Conservation (phyloP, 139 green algal genomes). For the Ettlia oleoabundans region DNA sequence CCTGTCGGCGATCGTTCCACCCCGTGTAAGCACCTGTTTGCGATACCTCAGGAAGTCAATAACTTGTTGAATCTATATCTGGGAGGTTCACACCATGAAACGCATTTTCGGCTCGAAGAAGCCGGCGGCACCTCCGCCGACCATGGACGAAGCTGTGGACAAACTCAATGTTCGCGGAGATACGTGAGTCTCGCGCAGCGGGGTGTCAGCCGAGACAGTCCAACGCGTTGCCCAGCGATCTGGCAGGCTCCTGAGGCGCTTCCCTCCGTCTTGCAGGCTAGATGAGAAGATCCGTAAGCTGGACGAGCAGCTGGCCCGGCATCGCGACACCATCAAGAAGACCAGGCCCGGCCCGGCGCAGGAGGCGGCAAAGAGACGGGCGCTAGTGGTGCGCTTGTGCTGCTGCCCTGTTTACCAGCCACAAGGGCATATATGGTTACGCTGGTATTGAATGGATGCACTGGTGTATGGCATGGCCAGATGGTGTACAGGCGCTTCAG, state of each 20-base stretch:
- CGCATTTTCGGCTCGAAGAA: conserved; percentile 93
- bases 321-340: conserved; percentile 87
- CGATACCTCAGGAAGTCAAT: no score
- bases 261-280: conserved; percentile 58
- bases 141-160: conserved; percentile 79
- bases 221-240: background rate
- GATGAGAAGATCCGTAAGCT: conserved; percentile 96
- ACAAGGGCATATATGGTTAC: no score
- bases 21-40: background rate
- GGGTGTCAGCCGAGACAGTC: background rate
- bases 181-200: conserved; percentile 52
- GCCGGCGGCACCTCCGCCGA: conserved; percentile 70
- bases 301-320: conserved; percentile 90
- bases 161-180: conserved; percentile 56
- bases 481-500: no score
- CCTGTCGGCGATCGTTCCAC: no score
- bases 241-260: background rate
- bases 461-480: no score
- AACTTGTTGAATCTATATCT: no score
- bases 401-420: background rate
- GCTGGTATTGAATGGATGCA: no score
- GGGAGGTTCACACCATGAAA: conserved; percentile 67
- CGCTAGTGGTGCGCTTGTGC: conserved; percentile 65
- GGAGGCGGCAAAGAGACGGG: conserved; percentile 88
- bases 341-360: conserved; percentile 88